These are phyloP conservation scores for Bassia scoparia DNA, from an alignment of 148 eudicot genomes.

Conservation along the genomic window DNA sequence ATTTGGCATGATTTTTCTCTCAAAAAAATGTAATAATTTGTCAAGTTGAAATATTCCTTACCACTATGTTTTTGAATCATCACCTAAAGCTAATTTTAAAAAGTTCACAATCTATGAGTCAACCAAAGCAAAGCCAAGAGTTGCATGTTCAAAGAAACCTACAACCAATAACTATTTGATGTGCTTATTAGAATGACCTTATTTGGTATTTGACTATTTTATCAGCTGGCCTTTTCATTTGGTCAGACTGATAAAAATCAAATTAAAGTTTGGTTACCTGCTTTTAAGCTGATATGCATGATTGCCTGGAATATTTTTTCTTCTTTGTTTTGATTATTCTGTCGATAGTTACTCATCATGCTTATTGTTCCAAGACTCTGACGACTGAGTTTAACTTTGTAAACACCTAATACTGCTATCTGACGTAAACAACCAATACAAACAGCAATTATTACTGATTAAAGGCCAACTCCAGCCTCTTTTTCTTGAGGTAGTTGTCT, in stretches of 20 bases:
- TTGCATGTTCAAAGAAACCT: neutral
- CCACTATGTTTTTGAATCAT: neutral
- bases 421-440: neutral
- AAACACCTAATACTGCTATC: neutral
- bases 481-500: neutral
- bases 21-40: no score
- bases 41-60: neutral
- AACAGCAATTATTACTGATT: no score
- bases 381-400: no score
- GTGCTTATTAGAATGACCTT: neutral
- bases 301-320: neutral
- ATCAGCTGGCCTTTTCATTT: neutral
- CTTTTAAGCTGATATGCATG: neutral
- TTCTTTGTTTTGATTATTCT: no score
- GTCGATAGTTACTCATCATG: neutral
- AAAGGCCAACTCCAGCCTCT: no score
- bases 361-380: neutral
- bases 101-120: no score
- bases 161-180: neutral
- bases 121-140: neutral
- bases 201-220: neutral
- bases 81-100: neutral
- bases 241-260: neutral
- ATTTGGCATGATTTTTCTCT: no score
- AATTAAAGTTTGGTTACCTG: neutral